Evolutionary conservation across 2,329 filamentous ascomycete genomes (phyloP), one percentile per base, ranked within the genome.

Genomic region (Zymoseptoria passerinii): DNA sequence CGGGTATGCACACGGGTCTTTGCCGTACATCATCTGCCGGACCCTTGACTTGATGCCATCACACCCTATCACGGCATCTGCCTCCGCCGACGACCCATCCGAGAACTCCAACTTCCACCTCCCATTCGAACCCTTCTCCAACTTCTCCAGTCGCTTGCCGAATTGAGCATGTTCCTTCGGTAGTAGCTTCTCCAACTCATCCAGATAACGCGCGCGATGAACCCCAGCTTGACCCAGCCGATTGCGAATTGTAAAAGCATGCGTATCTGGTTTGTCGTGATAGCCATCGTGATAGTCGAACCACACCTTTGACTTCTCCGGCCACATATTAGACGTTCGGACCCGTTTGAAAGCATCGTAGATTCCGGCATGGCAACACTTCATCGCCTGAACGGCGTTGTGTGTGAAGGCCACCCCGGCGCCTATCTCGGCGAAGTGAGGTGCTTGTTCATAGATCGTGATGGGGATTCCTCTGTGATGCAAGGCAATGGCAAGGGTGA

Each of bases 341-440:
- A 73, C 71, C 56, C 72, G 74, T 20, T 74, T 65, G 62, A 80
- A 82, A 0, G 74, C 76, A 9, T 72, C 67, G 54, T 69, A 65
- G 52, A 79, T 68, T 23, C 72, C 72, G 1, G 79, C 78, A 48
- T 79, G 77, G 61, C 83, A 78, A 4, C 80, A 70, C 16, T 75
- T 72, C 77, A 86, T 80, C 2, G 82, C 80, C 20, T 78, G 77
- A 5, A 66, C 60, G 3, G 81, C 79, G 61, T 83, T 83, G 40
- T 81, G 78, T 0, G 80, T 80, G 52, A 85, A 78, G 1, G 78
- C 76, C 1, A 85, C 75, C 5, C 82, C 83, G 2, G 81, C 80
- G 2, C 83, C 82, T 28, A 85, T 80, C 66, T 85, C 82, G 35
- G 75, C 76, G 61, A 85, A 85, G 10, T 72, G 71, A 0, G 73